A percentile compares a stretch with the other conserved stretches of the same genome.
Evolutionary conservation across 164 flowering plant species (phyloP).

Genomic region (Warburgia ugandensis): DNA sequence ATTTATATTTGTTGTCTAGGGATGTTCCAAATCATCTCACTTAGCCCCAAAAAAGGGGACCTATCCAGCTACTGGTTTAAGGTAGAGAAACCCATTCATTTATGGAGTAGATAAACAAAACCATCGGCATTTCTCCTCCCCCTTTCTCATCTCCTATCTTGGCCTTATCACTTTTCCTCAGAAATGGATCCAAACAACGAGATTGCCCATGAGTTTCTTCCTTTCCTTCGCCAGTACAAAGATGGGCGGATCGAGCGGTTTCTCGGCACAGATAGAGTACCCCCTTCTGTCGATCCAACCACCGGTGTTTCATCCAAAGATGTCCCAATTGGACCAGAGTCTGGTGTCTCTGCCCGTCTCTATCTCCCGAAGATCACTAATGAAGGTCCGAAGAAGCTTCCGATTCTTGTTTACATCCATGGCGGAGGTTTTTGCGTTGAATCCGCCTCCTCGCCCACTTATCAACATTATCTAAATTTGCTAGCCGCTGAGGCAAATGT

Average conservation of each 20-base stretch:
- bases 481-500: background rate
- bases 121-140: background rate
- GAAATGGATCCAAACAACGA: background rate
- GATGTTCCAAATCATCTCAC: no score
- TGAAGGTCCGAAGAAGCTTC: background rate
- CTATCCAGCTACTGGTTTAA: no score
- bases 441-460: conserved; percentile 1
- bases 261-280: background rate
- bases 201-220: background rate
- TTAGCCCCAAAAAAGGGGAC: no score
- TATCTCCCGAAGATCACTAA: conserved; percentile 2
- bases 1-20: no score
- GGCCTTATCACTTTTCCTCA: background rate
- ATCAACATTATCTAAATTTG: conserved; percentile 4
- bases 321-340: background rate
- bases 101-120: no score
- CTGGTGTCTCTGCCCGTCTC: conserved; percentile 1
- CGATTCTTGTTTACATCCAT: conserved; percentile 7
- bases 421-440: conserved; percentile 8
- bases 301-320: conserved; percentile 12
- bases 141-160: background rate
- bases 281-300: background rate
- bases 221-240: conserved; percentile 1
- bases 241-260: conserved; percentile 4
- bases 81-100: no score